Percentiles rank a stretch among this genome's conserved stretches.
Conservation (phyloP, 805 yeast genomes). For the Wickerhamiella brachini region DNA sequence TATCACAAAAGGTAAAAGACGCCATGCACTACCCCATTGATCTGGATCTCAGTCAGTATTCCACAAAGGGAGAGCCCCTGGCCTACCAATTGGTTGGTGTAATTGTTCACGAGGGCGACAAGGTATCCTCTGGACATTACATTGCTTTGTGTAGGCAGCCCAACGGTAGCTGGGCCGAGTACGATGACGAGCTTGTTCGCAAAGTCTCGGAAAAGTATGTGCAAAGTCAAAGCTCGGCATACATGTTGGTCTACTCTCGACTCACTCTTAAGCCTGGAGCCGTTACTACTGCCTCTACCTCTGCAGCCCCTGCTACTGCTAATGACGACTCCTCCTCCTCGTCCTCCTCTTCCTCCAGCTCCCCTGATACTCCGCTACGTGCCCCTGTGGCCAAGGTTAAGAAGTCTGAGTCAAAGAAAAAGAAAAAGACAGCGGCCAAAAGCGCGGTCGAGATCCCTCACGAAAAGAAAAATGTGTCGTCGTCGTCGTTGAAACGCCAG, state of each 20-base stretch:
- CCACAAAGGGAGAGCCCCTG: constrained; percentile 27
- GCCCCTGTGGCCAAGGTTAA: no score
- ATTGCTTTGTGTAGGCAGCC: constrained; percentile 86
- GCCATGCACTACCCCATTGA: constrained; percentile 68
- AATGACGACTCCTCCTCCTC: no score
- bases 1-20: constrained; percentile 69
- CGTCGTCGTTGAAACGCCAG: background rate
- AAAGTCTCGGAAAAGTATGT: constrained; percentile 59
- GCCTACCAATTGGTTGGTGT: constrained; percentile 67
- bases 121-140: constrained; percentile 86
- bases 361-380: no score
- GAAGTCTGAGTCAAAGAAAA: background rate
- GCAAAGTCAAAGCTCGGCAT: constrained; percentile 75
- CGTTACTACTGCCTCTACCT: no score
- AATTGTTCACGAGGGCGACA: constrained; percentile 88
- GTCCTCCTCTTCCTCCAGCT: no score
- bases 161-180: constrained; percentile 82
- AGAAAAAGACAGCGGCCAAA: background rate
- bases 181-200: constrained; percentile 85
- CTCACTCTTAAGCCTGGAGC: constrained; percentile 9
- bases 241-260: constrained; percentile 74
- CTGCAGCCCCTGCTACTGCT: no score
- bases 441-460: background rate
- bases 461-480: background rate
- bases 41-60: constrained; percentile 54